Evolutionary conservation across 176 grass and related monocot genomes (phyloP).

Genomic region (Tuctoria greenei): DNA sequence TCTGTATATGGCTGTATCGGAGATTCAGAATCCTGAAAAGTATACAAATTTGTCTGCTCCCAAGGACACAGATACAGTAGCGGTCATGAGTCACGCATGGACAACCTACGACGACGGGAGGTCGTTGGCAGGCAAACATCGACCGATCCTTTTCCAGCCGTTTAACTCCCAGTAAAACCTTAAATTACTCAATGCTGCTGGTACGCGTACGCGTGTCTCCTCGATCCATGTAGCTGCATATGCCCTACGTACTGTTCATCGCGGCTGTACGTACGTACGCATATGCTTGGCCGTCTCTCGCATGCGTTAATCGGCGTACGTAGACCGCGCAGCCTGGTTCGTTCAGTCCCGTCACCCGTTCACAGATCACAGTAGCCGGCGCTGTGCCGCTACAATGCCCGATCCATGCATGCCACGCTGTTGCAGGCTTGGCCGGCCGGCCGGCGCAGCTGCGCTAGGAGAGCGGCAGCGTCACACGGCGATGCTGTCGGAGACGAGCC

Average conservation of each 20-base stretch:
- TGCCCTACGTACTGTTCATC: background rate
- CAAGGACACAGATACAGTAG: constrained; percentile 20
- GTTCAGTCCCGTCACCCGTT: constrained; percentile 34
- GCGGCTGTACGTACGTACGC: background rate
- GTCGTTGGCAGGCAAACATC: too few relatives aligned
- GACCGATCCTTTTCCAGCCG: background rate
- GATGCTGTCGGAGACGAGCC: constrained; percentile 17
- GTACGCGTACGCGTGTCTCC: too few relatives aligned
- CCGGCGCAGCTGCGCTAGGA: background rate
- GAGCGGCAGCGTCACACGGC: constrained; percentile 32
- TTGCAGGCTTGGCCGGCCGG: background rate
- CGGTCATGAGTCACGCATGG: background rate
- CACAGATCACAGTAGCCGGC: constrained; percentile 27
- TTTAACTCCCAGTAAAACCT: background rate
- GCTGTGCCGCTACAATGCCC: constrained; percentile 37
- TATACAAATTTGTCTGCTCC: constrained; percentile 44
- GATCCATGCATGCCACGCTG: background rate
- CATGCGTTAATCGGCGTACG: background rate
- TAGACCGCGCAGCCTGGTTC: background rate
- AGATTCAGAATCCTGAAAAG: constrained; percentile 43
- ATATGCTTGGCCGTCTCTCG: background rate
- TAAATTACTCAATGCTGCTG: background rate
- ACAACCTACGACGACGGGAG: background rate
- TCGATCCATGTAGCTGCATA: background rate
- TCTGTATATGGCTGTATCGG: constrained; percentile 19